Evolutionary conservation across 495 filamentous ascomycete species (phyloP).

Genomic region (Evernia prunastri): DNA sequence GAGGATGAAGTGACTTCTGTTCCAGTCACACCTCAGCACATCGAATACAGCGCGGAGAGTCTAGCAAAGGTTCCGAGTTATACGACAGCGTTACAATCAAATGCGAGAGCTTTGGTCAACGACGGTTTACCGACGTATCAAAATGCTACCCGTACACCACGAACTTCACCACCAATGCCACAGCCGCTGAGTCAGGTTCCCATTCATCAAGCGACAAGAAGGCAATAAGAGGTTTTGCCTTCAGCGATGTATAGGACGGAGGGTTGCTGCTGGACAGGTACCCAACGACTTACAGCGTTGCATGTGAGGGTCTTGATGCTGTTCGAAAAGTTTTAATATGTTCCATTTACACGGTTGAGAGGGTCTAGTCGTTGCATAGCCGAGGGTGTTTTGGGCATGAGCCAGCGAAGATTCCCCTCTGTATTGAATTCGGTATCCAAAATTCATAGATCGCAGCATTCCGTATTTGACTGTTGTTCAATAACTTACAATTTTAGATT

Average conservation of each 20-base stretch:
- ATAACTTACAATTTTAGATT: neutral
- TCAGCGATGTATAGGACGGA: neutral
- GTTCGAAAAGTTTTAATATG: neutral
- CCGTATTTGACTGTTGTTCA: neutral
- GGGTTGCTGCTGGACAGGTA: neutral
- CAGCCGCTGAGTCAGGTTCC: neutral
- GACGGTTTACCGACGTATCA: constrained; percentile 40
- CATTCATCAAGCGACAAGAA: neutral
- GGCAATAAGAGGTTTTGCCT: neutral
- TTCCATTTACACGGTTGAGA: neutral
- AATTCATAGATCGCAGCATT: neutral
- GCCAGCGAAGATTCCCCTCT: neutral
- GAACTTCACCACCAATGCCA: constrained; percentile 41
- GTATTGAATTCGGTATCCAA: constrained; percentile 4
- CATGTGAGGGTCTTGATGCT: neutral
- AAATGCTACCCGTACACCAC: constrained; percentile 51
- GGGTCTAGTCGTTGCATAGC: neutral
- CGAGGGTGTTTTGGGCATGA: neutral
- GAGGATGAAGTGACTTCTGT: constrained; percentile 49
- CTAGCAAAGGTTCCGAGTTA: constrained; percentile 77
- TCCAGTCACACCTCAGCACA: constrained; percentile 54
- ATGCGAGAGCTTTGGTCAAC: constrained; percentile 40
- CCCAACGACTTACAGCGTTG: neutral
- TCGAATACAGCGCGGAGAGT: constrained; percentile 54
- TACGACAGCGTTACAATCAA: constrained; percentile 61